Conservation (phyloP, 805 yeast species). For the Deakozyma indianensis region DNA sequence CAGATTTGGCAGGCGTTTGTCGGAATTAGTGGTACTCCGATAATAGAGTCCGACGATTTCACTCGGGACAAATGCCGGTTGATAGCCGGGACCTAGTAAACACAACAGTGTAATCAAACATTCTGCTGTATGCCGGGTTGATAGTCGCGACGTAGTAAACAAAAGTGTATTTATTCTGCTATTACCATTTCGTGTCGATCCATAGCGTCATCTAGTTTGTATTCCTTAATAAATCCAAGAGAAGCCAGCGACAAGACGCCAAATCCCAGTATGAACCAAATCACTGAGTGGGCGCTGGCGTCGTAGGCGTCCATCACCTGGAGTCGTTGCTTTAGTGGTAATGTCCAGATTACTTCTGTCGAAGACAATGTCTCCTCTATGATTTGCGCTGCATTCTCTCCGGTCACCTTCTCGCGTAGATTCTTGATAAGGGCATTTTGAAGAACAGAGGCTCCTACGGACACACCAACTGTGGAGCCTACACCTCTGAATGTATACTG, state of each 20-base stretch:
- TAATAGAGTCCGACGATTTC: too few species aligned
- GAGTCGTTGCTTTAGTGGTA: neutral
- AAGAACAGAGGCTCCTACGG: conserved; percentile 48
- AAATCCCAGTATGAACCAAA: neutral
- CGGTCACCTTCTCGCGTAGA: conserved; percentile 18
- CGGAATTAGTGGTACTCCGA: too few species aligned
- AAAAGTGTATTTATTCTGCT: too few species aligned
- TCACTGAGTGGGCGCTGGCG: neutral
- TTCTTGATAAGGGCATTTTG: conserved; percentile 28
- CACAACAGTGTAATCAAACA: too few species aligned
- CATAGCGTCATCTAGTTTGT: neutral
- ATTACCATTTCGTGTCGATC: neutral
- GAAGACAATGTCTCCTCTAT: conserved; percentile 32
- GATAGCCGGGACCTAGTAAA: too few species aligned
- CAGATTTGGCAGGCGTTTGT: too few species aligned
- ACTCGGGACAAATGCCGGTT: too few species aligned
- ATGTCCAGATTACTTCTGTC: conserved; percentile 30
- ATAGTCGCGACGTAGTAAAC: too few species aligned
- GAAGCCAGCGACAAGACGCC: neutral
- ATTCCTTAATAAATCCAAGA: neutral
- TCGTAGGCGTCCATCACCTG: neutral
- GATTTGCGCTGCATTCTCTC: conserved; percentile 30
- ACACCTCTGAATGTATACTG: conserved; percentile 72
- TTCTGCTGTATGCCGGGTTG: too few species aligned
- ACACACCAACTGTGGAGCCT: conserved; percentile 65